Evolutionary conservation across 2,329 filamentous ascomycete genomes (phyloP), one percentile per base, ranked within the genome.

Genomic region (Xylariaceae sp.): DNA sequence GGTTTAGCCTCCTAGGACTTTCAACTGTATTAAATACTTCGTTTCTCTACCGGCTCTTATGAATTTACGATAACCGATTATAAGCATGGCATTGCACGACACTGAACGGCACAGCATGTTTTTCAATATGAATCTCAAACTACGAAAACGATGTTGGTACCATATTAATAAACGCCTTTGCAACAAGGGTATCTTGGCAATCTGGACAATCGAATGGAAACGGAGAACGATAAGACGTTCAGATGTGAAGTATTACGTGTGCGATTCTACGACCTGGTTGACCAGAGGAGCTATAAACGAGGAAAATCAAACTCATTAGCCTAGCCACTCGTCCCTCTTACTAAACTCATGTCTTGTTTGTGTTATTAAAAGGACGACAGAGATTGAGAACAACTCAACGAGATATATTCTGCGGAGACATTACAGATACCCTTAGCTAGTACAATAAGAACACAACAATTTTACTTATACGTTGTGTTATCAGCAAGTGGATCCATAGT

Each of bases 31-130:
- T 59, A 52, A 29, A 33, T 50, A 52, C 40, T 29, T 53, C 27
- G 26, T 32, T 4, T 23, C 46, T 39, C 27, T 2, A n/a, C 11
- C n/a, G 47, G 43, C 24, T 27, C 11, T 50, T 53, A 46, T 49
- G 26, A 50, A 57, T 50, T 59, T 52, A 57, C 54, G 57, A 59
- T 50, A 53, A 41, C 51, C 32, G 32, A 35, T 40, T 48, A 47
- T 15, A 21, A 35, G 30, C 18, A 30, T 7, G 50, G 47, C 48
- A 30, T 52, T 53, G 36, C 35, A 44, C 46, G 32, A 47, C 27
- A 42, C 49, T 50, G 52, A 36, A 54, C 44, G 53, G 32, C 41
- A 47, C 30, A 42, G 32, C 50, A 41, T 51, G 36, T 57, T n/a
- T 29, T 18, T 41, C 29, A 40, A 43, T 23, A 53, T 35, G 49